Percentiles rank a stretch among this genome's conserved stretches.
Evolutionary conservation across 331 rosid species (phyloP).

Genomic region (Malus hybrid): DNA sequence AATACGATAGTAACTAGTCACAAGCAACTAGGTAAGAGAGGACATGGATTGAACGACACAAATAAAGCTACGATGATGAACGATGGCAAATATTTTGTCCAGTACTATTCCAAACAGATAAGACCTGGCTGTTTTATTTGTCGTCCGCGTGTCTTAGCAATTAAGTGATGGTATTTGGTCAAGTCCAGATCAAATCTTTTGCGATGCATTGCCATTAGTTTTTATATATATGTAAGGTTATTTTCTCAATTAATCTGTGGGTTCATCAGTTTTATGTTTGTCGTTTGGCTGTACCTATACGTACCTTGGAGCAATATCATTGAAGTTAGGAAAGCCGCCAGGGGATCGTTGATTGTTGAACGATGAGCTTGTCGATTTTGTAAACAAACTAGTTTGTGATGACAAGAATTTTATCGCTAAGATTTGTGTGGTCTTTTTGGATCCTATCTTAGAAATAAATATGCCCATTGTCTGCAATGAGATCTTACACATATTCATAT

Average conservation of each 20-base stretch:
- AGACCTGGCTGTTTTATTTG: background rate
- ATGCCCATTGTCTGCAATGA: background rate
- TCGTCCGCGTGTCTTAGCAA: background rate
- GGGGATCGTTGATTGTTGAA: background rate
- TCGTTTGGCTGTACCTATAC: background rate
- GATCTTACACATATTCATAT: background rate
- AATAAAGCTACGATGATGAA: background rate
- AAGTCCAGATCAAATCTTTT: background rate
- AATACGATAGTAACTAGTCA: slow-evolving; percentile 18
- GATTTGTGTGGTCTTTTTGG: background rate
- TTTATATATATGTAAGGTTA: background rate
- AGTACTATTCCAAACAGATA: background rate
- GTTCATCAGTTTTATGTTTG: background rate
- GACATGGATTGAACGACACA: slow-evolving; percentile 21
- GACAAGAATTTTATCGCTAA: background rate
- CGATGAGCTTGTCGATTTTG: background rate
- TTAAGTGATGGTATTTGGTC: background rate
- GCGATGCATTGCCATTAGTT: background rate
- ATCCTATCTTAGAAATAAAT: background rate
- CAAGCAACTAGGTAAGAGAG: background rate
- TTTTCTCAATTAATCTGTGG: background rate
- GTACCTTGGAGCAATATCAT: background rate
- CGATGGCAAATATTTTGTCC: background rate
- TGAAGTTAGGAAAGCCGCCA: background rate
- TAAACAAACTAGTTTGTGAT: background rate